Evolutionary conservation across 805 yeast species (phyloP), one percentile per base, ranked within the genome.

Genomic region (Cyberlindnera japonica): DNA sequence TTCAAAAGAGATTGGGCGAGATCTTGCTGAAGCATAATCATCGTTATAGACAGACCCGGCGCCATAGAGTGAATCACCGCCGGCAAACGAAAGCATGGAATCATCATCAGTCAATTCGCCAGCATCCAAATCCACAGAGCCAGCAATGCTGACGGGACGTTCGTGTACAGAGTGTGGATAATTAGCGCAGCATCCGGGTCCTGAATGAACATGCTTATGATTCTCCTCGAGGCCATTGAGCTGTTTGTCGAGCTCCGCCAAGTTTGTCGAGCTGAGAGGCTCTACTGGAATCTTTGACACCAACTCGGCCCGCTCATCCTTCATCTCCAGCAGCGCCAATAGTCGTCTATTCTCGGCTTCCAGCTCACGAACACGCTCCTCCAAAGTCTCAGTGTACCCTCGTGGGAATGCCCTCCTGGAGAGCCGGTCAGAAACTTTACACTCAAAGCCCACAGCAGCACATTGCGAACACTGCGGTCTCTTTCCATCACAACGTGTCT

Each of bases 351-450:
- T 87, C 54, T 88, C 95, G 3, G 82, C 75, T 59, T 88, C 95
- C 17, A 90, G 68, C 55, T 83, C 93, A 36, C 96, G 69, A n/a
- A 89, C 81, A 37, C 95, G 68, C 55, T 87, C 95, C 58, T 89
- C 97, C 39, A 89, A 61, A 3, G 89, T 81, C 62, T 89, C 96
- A 0, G 96, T 89, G 54, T 89, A 89, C 0, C 96, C 96, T 57
- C 95, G 72, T 0, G 96, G 96, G 54, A 82, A 89, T 0, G 95
- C 91, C 47, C 90, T 69, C 43, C 96, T 72, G 1, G 90, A 76
- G n/a, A 89, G 68, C 51, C 83, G 82, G 57, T 89, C 96, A 14
- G 90, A 80, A n/a, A 87, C 83, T 41, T 82, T 82, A 61, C 97
- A 89, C 48, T 86, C 91, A 43, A 89, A 74, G 3, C 96, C 96